Base-by-base conservation (phyloP, 2,329 filamentous ascomycete species). In the Fusarium algeriense region DNA sequence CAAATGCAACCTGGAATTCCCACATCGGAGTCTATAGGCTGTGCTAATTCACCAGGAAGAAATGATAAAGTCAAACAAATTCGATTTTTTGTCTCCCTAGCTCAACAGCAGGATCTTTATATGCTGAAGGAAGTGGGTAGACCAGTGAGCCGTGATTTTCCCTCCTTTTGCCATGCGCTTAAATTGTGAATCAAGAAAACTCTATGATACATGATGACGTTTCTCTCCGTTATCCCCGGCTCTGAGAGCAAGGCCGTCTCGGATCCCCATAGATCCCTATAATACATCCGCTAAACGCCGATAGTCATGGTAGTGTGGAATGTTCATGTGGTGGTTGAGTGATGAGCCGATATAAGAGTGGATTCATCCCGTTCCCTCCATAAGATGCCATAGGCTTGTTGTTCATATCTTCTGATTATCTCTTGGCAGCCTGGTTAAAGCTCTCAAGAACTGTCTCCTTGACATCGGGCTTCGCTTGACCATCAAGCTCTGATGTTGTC, bases 381-480 rank as follows among this genome's bases (percentile, higher is more conserved):
- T 41, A 28, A 28, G 64, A 45, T 52, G 41, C 45, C 32, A 41
- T 55, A 23, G 26, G 32, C 45, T 60, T 20, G 23, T 23, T 32
- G 40, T 41, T 44, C 6, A 23, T 28, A 11, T 41, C 34, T 40
- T 17, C 7, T 20, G 6, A 32, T 77, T 69, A 82, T 62, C 75
- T 76, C 73, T 78, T 80, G 23, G 73, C 75, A 12, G 79, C 71
- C 12, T 81, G 71, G 61, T 83, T 79, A 62, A 84, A 83, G 28
- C 80, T 79, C 48, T 84, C 80, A 2, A 85, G 67, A 23, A 84
- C 80, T 28, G 78, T 79, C 50, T 83, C 82, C 76, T 82, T 83
- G 32, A 83, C 71, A 37, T 74, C 70, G 15, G 74, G 68, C 55
- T 73, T 77, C 54, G 56, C 35, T 60, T 70, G 37, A 14, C 56